phyloP scores from a whole-genome alignment of 2,329 filamentous ascomycete species.

The Colletotrichum plurivorum region DNA sequence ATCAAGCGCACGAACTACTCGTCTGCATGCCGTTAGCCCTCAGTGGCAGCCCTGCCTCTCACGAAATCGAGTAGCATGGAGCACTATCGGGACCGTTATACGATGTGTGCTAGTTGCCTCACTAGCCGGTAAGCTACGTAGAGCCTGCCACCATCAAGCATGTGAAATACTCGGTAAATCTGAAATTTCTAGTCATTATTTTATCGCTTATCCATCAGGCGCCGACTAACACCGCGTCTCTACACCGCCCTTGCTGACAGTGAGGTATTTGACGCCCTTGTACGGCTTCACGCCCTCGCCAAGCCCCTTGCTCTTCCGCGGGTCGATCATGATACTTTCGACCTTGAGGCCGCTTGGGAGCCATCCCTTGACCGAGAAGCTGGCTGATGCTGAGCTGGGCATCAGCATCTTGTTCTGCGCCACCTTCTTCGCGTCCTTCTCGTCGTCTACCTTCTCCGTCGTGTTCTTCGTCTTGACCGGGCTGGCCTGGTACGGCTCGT shows the following conservation, averaged over 20 bases:
- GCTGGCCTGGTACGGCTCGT: slow-evolving; percentile 69
- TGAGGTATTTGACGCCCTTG: slow-evolving; percentile 98
- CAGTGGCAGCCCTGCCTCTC: neutral
- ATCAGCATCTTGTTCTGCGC: slow-evolving; percentile 83
- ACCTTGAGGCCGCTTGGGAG: slow-evolving; percentile 77
- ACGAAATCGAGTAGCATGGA: neutral
- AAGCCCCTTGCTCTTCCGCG: slow-evolving; percentile 86
- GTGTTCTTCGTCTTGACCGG: slow-evolving; percentile 52
- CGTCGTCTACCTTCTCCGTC: slow-evolving; percentile 50
- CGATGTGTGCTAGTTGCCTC: slow-evolving; percentile 12
- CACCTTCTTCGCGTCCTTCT: slow-evolving; percentile 68
- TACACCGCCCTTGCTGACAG: slow-evolving; percentile 76
- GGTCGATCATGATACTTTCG: slow-evolving; percentile 77
- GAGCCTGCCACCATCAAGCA: slow-evolving; percentile 4
- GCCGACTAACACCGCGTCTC: slow-evolving; percentile 70
- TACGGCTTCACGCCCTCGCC: slow-evolving; percentile 93
- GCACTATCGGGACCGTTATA: neutral
- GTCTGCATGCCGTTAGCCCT: too few relatives aligned
- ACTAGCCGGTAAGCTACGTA: slow-evolving; percentile 24
- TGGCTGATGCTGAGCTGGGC: slow-evolving; percentile 83
- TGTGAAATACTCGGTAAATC: slow-evolving; percentile 16
- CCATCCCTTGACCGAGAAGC: slow-evolving; percentile 79
- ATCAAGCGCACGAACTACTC: too few relatives aligned
- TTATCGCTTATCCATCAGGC: slow-evolving; percentile 11
- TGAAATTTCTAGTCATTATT: slow-evolving; percentile 30